Percentiles rank a stretch among this genome's conserved stretches.
phyloP scores from a whole-genome alignment of 2,329 filamentous ascomycete species.

The Ophiostoma piceae region DNA sequence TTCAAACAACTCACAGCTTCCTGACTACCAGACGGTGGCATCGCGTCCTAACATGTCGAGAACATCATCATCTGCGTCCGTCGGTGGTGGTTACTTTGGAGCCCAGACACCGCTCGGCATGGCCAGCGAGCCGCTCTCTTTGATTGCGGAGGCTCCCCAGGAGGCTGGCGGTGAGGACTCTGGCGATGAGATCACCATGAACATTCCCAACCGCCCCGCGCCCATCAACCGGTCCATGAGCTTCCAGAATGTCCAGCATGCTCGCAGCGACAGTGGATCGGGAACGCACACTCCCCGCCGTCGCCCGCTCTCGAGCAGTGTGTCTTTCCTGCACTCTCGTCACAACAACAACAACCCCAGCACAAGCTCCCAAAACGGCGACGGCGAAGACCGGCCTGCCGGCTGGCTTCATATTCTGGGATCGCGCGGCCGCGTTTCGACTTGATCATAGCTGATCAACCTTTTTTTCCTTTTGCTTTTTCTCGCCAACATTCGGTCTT shows the following conservation, averaged over 20 bases:
- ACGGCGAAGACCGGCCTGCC: slow-evolving; percentile 32
- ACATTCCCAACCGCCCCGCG: not conserved
- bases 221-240: slow-evolving; percentile 2
- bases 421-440: slow-evolving; percentile 34
- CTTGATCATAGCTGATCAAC: not conserved
- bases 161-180: slow-evolving; percentile 14
- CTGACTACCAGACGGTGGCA: slow-evolving; percentile 61
- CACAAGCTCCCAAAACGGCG: slow-evolving; percentile 25
- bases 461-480: not conserved
- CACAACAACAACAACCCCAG: slow-evolving; percentile 26
- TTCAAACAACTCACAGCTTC: slow-evolving; percentile 47
- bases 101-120: slow-evolving; percentile 1
- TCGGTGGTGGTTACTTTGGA: not conserved
- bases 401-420: slow-evolving; percentile 37
- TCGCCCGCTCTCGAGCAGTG: slow-evolving; percentile 29
- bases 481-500: not conserved
- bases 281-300: slow-evolving; percentile 19
- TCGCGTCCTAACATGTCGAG: slow-evolving; percentile 41
- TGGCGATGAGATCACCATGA: slow-evolving; percentile 7
- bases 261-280: not conserved
- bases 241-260: slow-evolving; percentile 18
- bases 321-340: slow-evolving; percentile 27
- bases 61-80: slow-evolving; percentile 37
- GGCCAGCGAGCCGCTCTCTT: slow-evolving; percentile 29
- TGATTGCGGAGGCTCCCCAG: slow-evolving; percentile 32